phyloP scores from a whole-genome alignment of 2,329 filamentous ascomycete species.

The Pseudogymnoascus sp. region DNA sequence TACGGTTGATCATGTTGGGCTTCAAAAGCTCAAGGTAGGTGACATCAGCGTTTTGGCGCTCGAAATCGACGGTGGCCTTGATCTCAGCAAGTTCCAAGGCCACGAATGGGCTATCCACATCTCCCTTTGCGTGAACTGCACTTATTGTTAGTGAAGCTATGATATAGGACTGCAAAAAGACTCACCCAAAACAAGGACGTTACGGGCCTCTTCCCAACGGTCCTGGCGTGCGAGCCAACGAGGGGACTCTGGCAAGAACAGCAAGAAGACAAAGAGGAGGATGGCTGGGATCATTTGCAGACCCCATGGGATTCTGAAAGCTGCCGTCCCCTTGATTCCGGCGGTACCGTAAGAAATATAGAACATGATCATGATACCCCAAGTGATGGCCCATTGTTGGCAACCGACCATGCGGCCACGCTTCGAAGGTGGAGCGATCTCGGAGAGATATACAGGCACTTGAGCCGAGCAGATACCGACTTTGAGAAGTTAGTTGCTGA shows the following conservation, averaged over 20 bases:
- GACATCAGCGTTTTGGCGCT: slow-evolving; percentile 61
- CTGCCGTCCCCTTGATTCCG: slow-evolving; percentile 48
- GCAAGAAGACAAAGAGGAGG: slow-evolving; percentile 50
- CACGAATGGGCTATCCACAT: slow-evolving; percentile 59
- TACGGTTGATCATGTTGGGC: slow-evolving; percentile 68
- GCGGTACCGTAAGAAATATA: slow-evolving; percentile 60
- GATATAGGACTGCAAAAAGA: no score
- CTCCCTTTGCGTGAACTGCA: slow-evolving; percentile 55
- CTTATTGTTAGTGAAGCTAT: no score
- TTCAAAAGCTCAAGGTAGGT: slow-evolving; percentile 66
- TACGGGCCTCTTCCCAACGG: slow-evolving; percentile 48
- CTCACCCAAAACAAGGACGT: slow-evolving; percentile 25
- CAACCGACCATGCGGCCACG: slow-evolving; percentile 62
- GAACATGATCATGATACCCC: slow-evolving; percentile 65
- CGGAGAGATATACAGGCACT: slow-evolving; percentile 62
- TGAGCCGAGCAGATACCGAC: slow-evolving; percentile 62
- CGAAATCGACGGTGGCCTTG: slow-evolving; percentile 65
- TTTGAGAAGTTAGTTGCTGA: not conserved
- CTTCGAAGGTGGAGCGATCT: slow-evolving; percentile 51
- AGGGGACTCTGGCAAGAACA: slow-evolving; percentile 55
- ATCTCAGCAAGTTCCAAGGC: slow-evolving; percentile 64
- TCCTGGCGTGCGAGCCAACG: slow-evolving; percentile 58
- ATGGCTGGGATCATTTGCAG: slow-evolving; percentile 56
- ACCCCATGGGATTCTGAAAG: slow-evolving; percentile 60
- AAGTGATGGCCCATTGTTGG: slow-evolving; percentile 69